These are phyloP conservation scores for Grosmannia serpens DNA, from an alignment of 2,329 filamentous ascomycete species.

Conservation along the genomic window DNA sequence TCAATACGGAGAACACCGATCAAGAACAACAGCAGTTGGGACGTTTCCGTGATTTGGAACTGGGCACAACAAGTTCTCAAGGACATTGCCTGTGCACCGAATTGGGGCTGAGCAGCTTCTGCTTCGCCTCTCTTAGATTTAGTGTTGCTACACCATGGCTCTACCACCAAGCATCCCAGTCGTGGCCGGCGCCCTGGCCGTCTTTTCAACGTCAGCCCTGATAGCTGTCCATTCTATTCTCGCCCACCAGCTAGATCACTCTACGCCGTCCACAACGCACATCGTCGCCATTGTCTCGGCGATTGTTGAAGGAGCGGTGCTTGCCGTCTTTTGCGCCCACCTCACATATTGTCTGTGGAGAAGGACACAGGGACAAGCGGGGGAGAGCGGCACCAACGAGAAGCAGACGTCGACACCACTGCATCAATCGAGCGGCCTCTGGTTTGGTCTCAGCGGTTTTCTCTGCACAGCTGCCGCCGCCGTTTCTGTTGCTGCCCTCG, in stretches of 20 bases:
- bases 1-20: too few relatives aligned
- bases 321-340: constrained; percentile 24
- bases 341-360: constrained; percentile 19
- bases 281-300: constrained; percentile 26
- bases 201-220: constrained; percentile 26
- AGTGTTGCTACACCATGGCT: constrained; percentile 17
- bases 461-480: constrained; percentile 32
- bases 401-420: neutral
- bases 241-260: constrained; percentile 21
- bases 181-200: constrained; percentile 24
- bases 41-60: too few relatives aligned
- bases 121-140: neutral
- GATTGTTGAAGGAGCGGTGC: constrained; percentile 23
- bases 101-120: too few relatives aligned
- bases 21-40: too few relatives aligned
- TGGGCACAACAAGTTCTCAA: too few relatives aligned
- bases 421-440: constrained; percentile 16
- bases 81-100: neutral
- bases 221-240: constrained; percentile 29
- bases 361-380: constrained; percentile 11
- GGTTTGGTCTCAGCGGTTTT: constrained; percentile 27
- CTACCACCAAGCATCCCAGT: constrained; percentile 22
- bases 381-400: constrained; percentile 11
- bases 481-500: constrained; percentile 32
- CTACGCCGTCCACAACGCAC: constrained; percentile 18